phyloP scores from a whole-genome alignment of 768 basidiomycete species.

The Mycena kentingensis region DNA sequence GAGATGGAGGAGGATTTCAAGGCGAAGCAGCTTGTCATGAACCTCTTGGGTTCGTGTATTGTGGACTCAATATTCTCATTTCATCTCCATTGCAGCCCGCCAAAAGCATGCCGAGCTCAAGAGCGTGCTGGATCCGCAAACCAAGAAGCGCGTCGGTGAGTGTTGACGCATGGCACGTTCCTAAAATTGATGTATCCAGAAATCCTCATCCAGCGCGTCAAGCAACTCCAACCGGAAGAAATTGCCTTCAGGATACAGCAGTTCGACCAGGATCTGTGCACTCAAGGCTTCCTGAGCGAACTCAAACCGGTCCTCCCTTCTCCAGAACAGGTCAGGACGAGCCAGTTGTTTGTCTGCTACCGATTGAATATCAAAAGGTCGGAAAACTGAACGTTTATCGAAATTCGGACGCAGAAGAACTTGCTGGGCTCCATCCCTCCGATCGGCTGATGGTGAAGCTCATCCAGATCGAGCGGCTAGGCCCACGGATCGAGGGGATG shows the following conservation, averaged over 20 bases:
- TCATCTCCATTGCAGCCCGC: constrained; percentile 50
- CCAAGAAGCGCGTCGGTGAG: constrained; percentile 92
- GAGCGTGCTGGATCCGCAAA: constrained; percentile 88
- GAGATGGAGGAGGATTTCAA: constrained; percentile 99
- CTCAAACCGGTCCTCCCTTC: constrained; percentile 86
- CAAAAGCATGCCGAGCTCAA: constrained; percentile 87
- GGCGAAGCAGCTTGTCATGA: constrained; percentile 91
- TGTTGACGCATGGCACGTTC: constrained; percentile 15
- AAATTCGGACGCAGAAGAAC: constrained; percentile 82
- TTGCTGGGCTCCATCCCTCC: constrained; percentile 87
- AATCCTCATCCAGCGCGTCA: constrained; percentile 88
- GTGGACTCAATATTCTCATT: background rate
- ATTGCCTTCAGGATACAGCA: constrained; percentile 81
- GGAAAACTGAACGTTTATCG: constrained; percentile 90
- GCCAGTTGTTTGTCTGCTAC: background rate
- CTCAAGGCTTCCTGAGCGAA: constrained; percentile 86
- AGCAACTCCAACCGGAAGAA: constrained; percentile 83
- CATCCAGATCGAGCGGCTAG: constrained; percentile 89
- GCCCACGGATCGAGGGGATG: constrained; percentile 93
- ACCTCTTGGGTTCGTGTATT: constrained; percentile 71
- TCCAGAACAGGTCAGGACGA: constrained; percentile 73
- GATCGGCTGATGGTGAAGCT: constrained; percentile 97
- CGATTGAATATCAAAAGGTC: constrained; percentile 45
- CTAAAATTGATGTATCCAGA: constrained; percentile 48
- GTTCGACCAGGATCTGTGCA: constrained; percentile 86